Percentiles rank a stretch among this genome's conserved stretches.
Conservation (phyloP, 2,329 filamentous ascomycete genomes). For the Epichloe gansuensis region DNA sequence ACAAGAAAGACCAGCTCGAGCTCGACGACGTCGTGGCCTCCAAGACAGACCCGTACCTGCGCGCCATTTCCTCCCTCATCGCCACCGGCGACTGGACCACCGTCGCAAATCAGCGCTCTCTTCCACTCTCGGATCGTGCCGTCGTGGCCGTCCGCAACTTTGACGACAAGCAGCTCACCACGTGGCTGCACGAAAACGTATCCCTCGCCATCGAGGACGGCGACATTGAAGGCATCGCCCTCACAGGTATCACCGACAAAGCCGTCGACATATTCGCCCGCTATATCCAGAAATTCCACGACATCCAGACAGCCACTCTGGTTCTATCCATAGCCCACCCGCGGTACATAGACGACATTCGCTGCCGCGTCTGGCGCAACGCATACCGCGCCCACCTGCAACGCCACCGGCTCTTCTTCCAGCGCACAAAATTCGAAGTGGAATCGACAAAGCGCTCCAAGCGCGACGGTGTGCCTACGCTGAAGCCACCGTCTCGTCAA, state of each 20-base stretch:
- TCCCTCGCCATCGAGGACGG: constrained; percentile 48
- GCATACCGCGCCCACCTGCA: constrained; percentile 60
- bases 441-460: constrained; percentile 60
- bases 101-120: constrained; percentile 58
- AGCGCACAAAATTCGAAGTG: constrained; percentile 66
- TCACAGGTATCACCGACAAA: constrained; percentile 63
- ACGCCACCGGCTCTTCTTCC: constrained; percentile 59
- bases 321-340: constrained; percentile 63
- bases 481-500: constrained; percentile 53
- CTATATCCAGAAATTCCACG: constrained; percentile 62
- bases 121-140: constrained; percentile 62
- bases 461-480: constrained; percentile 46
- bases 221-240: constrained; percentile 63
- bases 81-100: constrained; percentile 63
- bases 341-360: constrained; percentile 62
- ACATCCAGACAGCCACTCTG: constrained; percentile 67
- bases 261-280: constrained; percentile 63
- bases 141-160: constrained; percentile 60
- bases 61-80: constrained; percentile 66
- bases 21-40: constrained; percentile 47
- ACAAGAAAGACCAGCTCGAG: constrained; percentile 37
- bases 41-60: constrained; percentile 64
- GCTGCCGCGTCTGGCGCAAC: constrained; percentile 61
- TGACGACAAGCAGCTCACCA: constrained; percentile 45
- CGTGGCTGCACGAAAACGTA: constrained; percentile 56